Evolutionary conservation across 805 yeast species (phyloP).

Genomic region (Monosporozyma siamensis): DNA sequence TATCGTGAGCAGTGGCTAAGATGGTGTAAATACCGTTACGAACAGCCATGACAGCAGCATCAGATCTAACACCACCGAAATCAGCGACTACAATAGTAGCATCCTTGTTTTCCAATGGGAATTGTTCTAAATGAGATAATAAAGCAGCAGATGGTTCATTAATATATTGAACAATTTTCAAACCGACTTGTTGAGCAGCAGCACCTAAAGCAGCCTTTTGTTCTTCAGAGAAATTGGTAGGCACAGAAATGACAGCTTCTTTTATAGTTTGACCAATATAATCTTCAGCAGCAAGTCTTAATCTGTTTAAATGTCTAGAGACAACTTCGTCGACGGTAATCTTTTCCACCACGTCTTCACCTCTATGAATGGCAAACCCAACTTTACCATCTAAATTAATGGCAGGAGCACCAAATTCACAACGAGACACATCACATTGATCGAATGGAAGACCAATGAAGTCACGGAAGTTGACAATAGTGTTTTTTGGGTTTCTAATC

Average conservation of each 20-base stretch:
- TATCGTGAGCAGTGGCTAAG: conserved; percentile 75
- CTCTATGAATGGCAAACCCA: conserved; percentile 50
- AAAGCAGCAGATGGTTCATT: conserved; percentile 90
- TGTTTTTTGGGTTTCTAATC: conserved; percentile 79
- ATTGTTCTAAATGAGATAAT: conserved; percentile 64
- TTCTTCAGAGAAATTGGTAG: conserved; percentile 71
- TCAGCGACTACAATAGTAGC: conserved; percentile 69
- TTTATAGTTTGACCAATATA: conserved; percentile 74
- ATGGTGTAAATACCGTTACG: conserved; percentile 92
- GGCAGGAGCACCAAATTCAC: conserved; percentile 44
- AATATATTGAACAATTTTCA: conserved; percentile 76
- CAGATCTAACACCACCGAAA: conserved; percentile 92
- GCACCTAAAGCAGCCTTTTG: conserved; percentile 58
- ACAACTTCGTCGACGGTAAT: conserved; percentile 70
- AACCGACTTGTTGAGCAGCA: conserved; percentile 61
- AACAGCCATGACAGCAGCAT: conserved; percentile 86
- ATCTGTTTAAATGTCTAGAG: conserved; percentile 71
- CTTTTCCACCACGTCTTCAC: conserved; percentile 42
- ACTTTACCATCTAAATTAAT: conserved; percentile 46
- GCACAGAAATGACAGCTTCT: conserved; percentile 82
- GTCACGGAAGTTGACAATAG: conserved; percentile 89
- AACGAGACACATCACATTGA: conserved; percentile 57
- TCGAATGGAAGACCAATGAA: conserved; percentile 68
- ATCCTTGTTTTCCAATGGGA: conserved; percentile 24
- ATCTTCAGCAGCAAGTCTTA: conserved; percentile 85